Conservation (phyloP, 2,329 filamentous ascomycete genomes). For the Penicillium sp. region DNA sequence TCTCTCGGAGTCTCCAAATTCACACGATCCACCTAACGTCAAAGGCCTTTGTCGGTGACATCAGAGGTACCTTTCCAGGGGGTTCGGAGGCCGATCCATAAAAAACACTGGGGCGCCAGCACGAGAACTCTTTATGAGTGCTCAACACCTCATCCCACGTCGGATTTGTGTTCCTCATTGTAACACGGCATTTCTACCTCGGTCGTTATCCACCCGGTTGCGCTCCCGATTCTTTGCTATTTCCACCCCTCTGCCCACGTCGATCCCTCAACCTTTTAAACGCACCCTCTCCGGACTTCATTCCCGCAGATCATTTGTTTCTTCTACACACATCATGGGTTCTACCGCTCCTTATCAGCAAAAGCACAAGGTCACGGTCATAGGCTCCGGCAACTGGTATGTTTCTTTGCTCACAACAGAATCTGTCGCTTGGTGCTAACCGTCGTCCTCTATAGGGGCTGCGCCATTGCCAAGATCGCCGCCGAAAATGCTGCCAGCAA, state of each 20-base stretch:
- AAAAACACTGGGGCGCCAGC: conserved; percentile 13
- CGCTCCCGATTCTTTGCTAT: conserved; percentile 16
- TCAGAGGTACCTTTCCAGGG: background rate
- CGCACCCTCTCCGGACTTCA: conserved; percentile 12
- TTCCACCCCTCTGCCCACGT: conserved; percentile 19
- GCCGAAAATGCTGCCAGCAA: conserved; percentile 83
- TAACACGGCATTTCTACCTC: conserved; percentile 28
- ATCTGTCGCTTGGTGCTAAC: conserved; percentile 60
- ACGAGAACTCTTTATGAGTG: conserved; percentile 17
- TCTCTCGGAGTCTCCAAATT: conserved; percentile 1
- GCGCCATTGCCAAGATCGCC: conserved; percentile 93
- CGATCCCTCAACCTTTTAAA: conserved; percentile 21
- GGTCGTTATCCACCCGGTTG: conserved; percentile 27
- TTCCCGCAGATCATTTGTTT: conserved; percentile 22
- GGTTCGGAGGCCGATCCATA: conserved; percentile 11
- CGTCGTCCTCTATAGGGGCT: conserved; percentile 83
- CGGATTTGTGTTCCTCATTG: conserved; percentile 26
- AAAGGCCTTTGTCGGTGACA: conserved; percentile 1
- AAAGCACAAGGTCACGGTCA: conserved; percentile 59
- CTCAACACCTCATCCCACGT: conserved; percentile 14
- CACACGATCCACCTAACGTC: background rate
- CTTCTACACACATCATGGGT: conserved; percentile 31
- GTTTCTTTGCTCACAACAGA: conserved; percentile 14
- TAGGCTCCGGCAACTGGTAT: conserved; percentile 96
- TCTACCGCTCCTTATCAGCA: conserved; percentile 31